Evolutionary conservation across 257 asterid genomes (phyloP).

Genomic region (Solanum verrucosum): DNA sequence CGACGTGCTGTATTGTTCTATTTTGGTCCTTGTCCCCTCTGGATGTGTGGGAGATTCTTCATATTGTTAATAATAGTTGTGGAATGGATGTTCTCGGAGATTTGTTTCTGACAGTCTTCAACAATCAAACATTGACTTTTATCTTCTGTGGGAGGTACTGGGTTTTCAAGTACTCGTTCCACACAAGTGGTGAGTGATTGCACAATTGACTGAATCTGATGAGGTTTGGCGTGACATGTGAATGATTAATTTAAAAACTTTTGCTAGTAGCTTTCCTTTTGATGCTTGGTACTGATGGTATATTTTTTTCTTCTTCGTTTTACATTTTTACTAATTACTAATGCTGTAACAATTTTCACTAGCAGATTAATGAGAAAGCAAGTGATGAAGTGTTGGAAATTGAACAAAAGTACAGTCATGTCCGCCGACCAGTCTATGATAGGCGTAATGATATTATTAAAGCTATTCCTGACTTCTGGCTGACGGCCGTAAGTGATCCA

Average conservation of each 20-base stretch:
- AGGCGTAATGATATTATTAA: conserved; percentile 63
- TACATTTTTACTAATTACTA: background rate
- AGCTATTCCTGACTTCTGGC: conserved; percentile 89
- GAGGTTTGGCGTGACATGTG: background rate
- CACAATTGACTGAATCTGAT: background rate
- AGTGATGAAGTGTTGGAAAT: conserved; percentile 87
- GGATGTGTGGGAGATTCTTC: background rate
- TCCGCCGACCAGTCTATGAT: conserved; percentile 83
- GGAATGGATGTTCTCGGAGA: background rate
- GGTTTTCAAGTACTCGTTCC: background rate
- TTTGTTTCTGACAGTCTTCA: background rate
- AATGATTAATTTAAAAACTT: background rate
- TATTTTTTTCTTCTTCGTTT: background rate
- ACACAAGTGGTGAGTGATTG: background rate
- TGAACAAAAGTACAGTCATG: conserved; percentile 78
- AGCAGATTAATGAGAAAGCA: conserved; percentile 91
- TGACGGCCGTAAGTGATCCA: conserved; percentile 71
- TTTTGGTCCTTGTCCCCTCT: background rate
- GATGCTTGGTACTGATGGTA: background rate
- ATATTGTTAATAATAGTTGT: background rate
- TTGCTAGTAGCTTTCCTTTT: background rate
- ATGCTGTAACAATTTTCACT: background rate
- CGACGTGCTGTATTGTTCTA: background rate
- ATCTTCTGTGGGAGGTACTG: background rate
- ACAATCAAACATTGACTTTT: background rate